Evolutionary conservation across 768 basidiomycete species (phyloP), one percentile per base, ranked within the genome.

Genomic region (Kwoniella heveanensis): DNA sequence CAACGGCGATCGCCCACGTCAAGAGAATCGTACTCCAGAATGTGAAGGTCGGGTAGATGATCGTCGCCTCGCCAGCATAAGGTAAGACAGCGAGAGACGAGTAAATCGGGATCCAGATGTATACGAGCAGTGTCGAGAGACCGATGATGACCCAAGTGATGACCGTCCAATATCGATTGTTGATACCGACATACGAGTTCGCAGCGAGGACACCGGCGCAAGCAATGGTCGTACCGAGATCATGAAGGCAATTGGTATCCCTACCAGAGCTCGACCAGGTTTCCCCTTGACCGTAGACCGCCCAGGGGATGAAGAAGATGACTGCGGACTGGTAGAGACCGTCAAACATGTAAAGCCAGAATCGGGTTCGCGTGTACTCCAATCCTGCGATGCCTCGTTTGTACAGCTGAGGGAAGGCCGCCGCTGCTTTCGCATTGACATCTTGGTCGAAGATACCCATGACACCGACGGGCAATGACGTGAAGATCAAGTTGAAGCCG

Each of bases 371-470:
- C 19, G 93, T 96, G 80, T 96, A 98, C 72, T 96, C 95, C 17
- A 93, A 83, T 22, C 94, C 92, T 17, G 88, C 87, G 66, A 97
- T 96, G 25, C 95, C 95, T 37, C 94, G 88, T 67, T 93, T 84
- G 78, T 98, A 98, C n/a, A 98, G 86, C 71, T 93, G 90, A 5
- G 95, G 95, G 82, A 90, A 96, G 6, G 92, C 92, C 30, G 96
- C 81, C 0, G 91, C 90, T 0, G 91, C 92, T 77, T 87, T 86
- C 21, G 91, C 89, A 75, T 93, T 91, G 72, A 95, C 84, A 78
- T 98, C 95, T 81, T 97, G 93, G 80, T 97, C 95, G 77, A 96
- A 95, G 22, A 92, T 89, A 80, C 95, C 95, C 62, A 97, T 85
- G 48, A 88, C 85, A 54, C 91, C 90, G 65, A 97, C 92, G 19